phyloP scores from a whole-genome alignment of 768 basidiomycete species.

The Pseudohyphozyma bogoriensis region DNA sequence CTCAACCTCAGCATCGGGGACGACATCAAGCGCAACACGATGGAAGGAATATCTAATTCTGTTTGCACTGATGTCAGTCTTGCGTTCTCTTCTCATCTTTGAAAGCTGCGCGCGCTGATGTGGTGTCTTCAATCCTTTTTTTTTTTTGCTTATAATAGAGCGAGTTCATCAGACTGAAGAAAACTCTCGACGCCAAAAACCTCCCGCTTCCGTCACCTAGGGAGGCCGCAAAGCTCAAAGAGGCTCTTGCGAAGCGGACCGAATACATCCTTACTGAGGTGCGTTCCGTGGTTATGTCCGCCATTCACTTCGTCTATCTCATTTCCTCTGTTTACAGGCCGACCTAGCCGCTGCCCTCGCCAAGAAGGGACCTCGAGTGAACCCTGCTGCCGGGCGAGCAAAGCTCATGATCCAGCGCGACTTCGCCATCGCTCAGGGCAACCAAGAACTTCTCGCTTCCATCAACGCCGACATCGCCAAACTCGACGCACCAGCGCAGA shows the following conservation, averaged over 20 bases:
- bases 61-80: conserved; percentile 52
- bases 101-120: background rate
- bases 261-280: conserved; percentile 72
- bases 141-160: conserved; percentile 50
- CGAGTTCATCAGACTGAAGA: conserved; percentile 58
- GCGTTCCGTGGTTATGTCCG: conserved; percentile 22
- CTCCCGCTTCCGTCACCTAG: conserved; percentile 51
- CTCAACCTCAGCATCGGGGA: conserved; percentile 71
- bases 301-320: background rate
- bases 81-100: background rate
- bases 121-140: too few species aligned
- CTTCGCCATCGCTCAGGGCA: conserved; percentile 63
- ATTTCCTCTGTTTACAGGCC: conserved; percentile 45
- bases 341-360: conserved; percentile 72
- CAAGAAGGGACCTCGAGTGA: conserved; percentile 46
- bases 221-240: conserved; percentile 4
- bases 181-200: conserved; percentile 45
- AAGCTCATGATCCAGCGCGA: conserved; percentile 61
- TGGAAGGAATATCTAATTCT: conserved; percentile 82
- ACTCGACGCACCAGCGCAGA: conserved; percentile 38
- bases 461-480: conserved; percentile 59
- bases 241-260: conserved; percentile 41
- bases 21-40: conserved; percentile 51
- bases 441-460: conserved; percentile 51
- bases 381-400: conserved; percentile 39